Base-by-base conservation (phyloP, 306 rosid species). In the Echinosophora koreensis region DNA sequence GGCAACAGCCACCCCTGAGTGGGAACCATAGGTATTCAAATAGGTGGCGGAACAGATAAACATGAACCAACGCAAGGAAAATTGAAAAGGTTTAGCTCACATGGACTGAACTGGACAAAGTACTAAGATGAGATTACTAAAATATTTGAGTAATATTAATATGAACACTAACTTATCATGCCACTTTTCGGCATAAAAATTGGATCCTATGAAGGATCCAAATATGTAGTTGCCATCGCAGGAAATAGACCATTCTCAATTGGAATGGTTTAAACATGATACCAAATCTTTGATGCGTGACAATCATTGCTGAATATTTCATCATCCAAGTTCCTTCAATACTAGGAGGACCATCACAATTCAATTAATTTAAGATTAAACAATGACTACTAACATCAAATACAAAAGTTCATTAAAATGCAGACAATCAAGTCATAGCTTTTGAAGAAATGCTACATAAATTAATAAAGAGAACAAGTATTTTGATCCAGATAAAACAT, bases 401-500 rank as follows among this genome's bases (percentile, higher is more conserved):
- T n/a, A 34, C 42, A 34, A 9, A 46, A 46, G 28, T 41, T 50
- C 18, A 71, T 51, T 13, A 6, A 27, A 71, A 39, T 27, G 18
- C 2, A 30, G 39, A 46, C 22, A 41, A 69, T 16, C 15, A 28
- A 28, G 46, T 15, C 59, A 68, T n/a, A 27, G 54, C 65, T 49
- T 58, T 27, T 10, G 3, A 62, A 71, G 76, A 58, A 76, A 34
- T 8, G 37, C 54, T 55, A 71, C 1, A n/a, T 27, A 67, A 18
- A 63, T 65, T 16, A 72, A 37, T 12, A 10, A 30, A 38, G 35
- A 28, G 8, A 18, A 22, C 2, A 71, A 59, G 77, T 49, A 56
- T 9, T 60, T 60, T 42, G 27, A 62, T 60, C 50, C 65, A 17
- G 46, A 67, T 44, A 69, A 76, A 74, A 79, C 64, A 30, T 12